Percentiles rank a stretch among this genome's conserved stretches.
Conservation (phyloP, 768 basidiomycete species). For the Pleurotus tuber-regium region DNA sequence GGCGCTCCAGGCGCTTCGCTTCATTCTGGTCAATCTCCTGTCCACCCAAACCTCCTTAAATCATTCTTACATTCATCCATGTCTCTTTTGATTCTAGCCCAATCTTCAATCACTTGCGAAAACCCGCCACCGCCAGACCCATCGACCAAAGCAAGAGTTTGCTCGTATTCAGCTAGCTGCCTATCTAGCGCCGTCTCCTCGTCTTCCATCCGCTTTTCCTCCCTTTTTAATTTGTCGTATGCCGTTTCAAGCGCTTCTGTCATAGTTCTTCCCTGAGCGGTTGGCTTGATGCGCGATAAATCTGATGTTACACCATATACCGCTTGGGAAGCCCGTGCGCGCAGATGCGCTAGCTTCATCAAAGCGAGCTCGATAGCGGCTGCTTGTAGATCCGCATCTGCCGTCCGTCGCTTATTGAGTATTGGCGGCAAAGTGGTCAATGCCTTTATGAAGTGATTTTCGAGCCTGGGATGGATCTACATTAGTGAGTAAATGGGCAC, state of each 20-base stretch:
- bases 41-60: constrained; percentile 49
- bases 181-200: constrained; percentile 36
- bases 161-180: constrained; percentile 40
- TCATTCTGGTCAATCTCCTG: constrained; percentile 43
- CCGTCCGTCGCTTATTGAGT: constrained; percentile 26
- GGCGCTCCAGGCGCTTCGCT: too few relatives aligned
- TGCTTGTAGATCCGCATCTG: constrained; percentile 37
- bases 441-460: constrained; percentile 24
- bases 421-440: constrained; percentile 25
- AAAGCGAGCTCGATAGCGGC: constrained; percentile 45
- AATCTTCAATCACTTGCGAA: constrained; percentile 46
- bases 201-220: constrained; percentile 32
- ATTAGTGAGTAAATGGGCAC: background rate
- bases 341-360: constrained; percentile 46
- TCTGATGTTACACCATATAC: constrained; percentile 36
- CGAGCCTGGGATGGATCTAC: constrained; percentile 31
- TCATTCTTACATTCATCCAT: constrained; percentile 49
- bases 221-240: constrained; percentile 29
- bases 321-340: constrained; percentile 33
- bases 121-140: constrained; percentile 37
- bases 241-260: constrained; percentile 30
- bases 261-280: constrained; percentile 18
- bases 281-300: constrained; percentile 11
- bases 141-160: constrained; percentile 39
- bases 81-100: constrained; percentile 43